These are phyloP conservation scores for Schizopora paradoxa DNA, from an alignment of 1,284 basidiomycete species.

Conservation along the genomic window DNA sequence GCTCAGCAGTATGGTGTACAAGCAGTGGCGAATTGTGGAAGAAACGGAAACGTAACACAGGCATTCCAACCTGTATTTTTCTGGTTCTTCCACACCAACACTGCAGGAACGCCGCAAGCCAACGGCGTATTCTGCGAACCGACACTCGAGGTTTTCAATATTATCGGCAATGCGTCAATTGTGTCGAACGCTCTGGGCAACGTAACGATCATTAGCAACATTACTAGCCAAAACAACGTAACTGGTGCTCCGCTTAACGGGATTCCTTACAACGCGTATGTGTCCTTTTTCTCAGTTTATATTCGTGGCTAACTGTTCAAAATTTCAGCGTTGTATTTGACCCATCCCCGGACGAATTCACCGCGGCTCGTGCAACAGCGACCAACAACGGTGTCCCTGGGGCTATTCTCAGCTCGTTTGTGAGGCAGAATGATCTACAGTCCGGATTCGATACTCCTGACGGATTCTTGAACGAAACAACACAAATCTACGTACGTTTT, in stretches of 20 bases:
- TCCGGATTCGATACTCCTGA: conserved; percentile 41
- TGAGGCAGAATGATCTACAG: conserved; percentile 32
- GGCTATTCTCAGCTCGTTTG: conserved; percentile 46
- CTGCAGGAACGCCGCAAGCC: conserved; percentile 31
- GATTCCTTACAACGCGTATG: conserved; percentile 52
- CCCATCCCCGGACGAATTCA: conserved; percentile 34
- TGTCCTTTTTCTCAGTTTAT: conserved; percentile 11
- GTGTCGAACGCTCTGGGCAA: conserved; percentile 35
- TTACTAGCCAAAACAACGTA: conserved; percentile 41
- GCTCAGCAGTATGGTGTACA: conserved; percentile 44
- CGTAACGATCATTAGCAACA: conserved; percentile 29
- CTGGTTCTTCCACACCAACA: conserved; percentile 43
- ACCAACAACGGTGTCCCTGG: conserved; percentile 45
- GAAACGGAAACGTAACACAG: conserved; percentile 29
- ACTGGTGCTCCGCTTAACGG: conserved; percentile 39
- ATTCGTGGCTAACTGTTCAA: conserved; percentile 3
- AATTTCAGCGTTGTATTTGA: conserved; percentile 42
- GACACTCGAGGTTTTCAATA: conserved; percentile 37
- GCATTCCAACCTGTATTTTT: conserved; percentile 60
- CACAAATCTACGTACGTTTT: conserved; percentile 43
- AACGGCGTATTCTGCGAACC: conserved; percentile 53
- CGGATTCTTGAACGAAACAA: conserved; percentile 47
- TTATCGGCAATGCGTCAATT: conserved; percentile 41
- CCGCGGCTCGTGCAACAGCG: conserved; percentile 43
- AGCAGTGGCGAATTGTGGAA: conserved; percentile 34